Base-by-base conservation (phyloP, 2,329 filamentous ascomycete species). In the Beauveria rudraprayagi region DNA sequence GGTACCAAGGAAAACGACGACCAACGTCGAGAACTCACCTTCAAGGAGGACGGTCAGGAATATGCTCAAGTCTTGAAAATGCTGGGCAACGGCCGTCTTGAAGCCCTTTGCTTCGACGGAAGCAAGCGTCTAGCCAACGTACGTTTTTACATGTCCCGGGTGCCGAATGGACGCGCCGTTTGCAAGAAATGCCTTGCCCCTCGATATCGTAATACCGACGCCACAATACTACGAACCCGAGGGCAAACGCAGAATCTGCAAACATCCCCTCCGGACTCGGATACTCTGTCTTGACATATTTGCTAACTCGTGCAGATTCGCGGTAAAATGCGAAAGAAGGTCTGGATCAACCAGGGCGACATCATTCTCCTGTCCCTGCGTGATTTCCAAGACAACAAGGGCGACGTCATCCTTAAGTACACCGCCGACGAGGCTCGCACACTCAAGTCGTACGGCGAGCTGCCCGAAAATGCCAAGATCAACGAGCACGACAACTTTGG, bases 1-100 rank as follows among this genome's bases (percentile, higher is more conserved):
- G 93, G 93, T 80, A 97, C 97, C 89, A 96, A 96, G 85, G 91
- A 96, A 81, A 95, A 94, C 80, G 94, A 97, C 83, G 96, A 97
- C 75, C 92, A 97, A 82, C 97, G 97, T 84, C 92, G 93, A 77
- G 93, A 97, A 78, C 84, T 97, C 72, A 93, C 91, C 72, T 97
- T 97, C 87, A 97, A 97, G 81, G 94, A 97, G 77, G 93, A 97
- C 74, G 93, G 93, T 68, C 93, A 97, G 82, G 87, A 77, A 66
- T 77, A 77, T 65, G 75, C 75, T 58, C 75, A 76, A 67, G 74
- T 76, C 64, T 66, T 94, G 69, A 96, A 96, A 83, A 96, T 97
- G 92, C 84, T 96, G 65, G 92, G 92, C 67, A 96, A 96, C 83
- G 92, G 92, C 68, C 90, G 92, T 69, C 86, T 97, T 54, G 92